Percentiles rank a stretch among this genome's conserved stretches.
phyloP scores from a whole-genome alignment of 768 basidiomycete genomes.

The Leccinum imitatum region DNA sequence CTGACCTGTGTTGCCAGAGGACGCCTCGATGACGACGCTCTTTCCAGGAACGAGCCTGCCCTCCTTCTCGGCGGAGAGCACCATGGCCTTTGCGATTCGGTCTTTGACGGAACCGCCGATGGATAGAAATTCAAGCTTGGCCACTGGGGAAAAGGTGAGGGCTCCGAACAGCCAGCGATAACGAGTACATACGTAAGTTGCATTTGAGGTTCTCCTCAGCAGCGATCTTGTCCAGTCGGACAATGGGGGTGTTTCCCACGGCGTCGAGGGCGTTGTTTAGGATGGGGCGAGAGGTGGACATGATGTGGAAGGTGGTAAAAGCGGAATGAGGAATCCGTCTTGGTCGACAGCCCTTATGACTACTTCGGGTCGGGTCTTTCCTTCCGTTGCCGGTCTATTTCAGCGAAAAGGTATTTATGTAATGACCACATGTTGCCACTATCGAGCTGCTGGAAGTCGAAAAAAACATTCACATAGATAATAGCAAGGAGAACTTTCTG shows the following conservation, averaged over 20 bases:
- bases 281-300: conserved; percentile 43
- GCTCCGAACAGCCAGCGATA: background rate
- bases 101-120: conserved; percentile 96
- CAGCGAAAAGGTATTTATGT: background rate
- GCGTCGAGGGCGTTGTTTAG: conserved; percentile 81
- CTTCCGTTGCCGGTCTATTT: background rate
- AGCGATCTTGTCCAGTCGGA: conserved; percentile 81
- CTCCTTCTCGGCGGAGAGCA: conserved; percentile 88
- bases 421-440: background rate
- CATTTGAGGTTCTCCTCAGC: conserved; percentile 75
- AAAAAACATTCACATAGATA: too few species aligned
- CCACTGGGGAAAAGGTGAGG: conserved; percentile 50
- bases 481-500: too few species aligned
- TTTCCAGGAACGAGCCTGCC: conserved; percentile 84
- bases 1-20: conserved; percentile 92
- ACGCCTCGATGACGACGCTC: conserved; percentile 93
- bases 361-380: conserved; percentile 12
- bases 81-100: conserved; percentile 94
- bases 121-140: conserved; percentile 86
- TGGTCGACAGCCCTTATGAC: conserved; percentile 2
- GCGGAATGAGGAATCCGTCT: background rate
- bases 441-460: background rate
- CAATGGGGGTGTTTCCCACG: conserved; percentile 88
- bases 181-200: conserved; percentile 72
- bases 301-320: conserved; percentile 10